These are phyloP conservation scores for Neostapfia colusana DNA, from an alignment of 176 grass and related monocot genomes.

Conservation along the genomic window DNA sequence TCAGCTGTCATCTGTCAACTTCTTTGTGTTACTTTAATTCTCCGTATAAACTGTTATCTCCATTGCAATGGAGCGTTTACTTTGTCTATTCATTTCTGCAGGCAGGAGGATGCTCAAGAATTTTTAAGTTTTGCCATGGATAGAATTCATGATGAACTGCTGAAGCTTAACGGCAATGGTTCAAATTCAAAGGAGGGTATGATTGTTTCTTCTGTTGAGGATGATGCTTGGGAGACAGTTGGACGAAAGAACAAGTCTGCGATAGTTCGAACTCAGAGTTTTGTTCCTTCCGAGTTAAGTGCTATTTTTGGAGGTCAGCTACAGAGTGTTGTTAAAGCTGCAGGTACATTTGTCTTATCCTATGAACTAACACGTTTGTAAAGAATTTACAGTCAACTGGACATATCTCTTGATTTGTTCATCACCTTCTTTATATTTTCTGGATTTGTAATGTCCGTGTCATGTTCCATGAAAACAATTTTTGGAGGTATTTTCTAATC, in stretches of 20 bases:
- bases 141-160: slow-evolving; percentile 93
- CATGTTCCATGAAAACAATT: slow-evolving; percentile 2
- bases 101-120: slow-evolving; percentile 98
- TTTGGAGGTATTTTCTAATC: not conserved
- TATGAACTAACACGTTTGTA: not conserved
- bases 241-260: slow-evolving; percentile 93
- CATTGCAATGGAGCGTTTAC: slow-evolving; percentile 3
- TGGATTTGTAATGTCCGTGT: not conserved
- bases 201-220: slow-evolving; percentile 65
- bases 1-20: not conserved
- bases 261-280: slow-evolving; percentile 84
- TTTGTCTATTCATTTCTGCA: slow-evolving; percentile 50
- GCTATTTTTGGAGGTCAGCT: slow-evolving; percentile 95
- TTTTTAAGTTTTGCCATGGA: slow-evolving; percentile 91
- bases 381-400: not conserved
- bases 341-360: slow-evolving; percentile 51
- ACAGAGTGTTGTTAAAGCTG: slow-evolving; percentile 82
- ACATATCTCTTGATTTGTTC: not conserved
- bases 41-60: not conserved
- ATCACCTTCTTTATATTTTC: not conserved
- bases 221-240: slow-evolving; percentile 99
- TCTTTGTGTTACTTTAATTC: not conserved
- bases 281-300: slow-evolving; percentile 81
- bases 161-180: slow-evolving; percentile 68
- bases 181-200: slow-evolving; percentile 64